Base-by-base conservation (phyloP, 306 rosid species). In the Ochetophila trinervis region DNA sequence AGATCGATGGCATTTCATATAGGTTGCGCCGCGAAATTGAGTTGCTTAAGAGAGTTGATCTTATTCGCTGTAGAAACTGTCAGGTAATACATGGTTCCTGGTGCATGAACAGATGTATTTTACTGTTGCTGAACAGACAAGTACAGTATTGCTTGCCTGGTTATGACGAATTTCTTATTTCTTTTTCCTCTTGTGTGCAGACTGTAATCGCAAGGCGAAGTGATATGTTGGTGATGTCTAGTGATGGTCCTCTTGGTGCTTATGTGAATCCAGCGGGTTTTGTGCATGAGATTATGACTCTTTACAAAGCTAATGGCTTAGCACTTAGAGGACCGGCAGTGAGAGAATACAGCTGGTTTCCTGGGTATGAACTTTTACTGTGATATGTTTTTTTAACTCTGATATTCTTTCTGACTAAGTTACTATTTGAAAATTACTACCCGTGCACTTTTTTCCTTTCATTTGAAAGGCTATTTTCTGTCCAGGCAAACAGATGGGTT, bases 181-280 rank as follows among this genome's bases (percentile, higher is more conserved):
- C 12, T 69, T 47, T 42, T 27, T 9, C 42, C 18, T 40, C 1
- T 69, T 14, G 8, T 15, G 42, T 85, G 82, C 87, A 93, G 99
- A 78, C 86, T 59, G 70, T 79, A 71, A 84, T 93, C 55, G 93
- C 96, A 24, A 81, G 82, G 79, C 81, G 97, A 71, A 90, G 97
- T 68, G 96, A 93, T 83, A 93, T 87, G 90, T 36, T 93, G 86
- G 94, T 86, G 80, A 90, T 90, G 99, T 90, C 99, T 32, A 81
- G 71, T 78, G 99, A 90, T 67, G 97, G 99, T 69, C 99, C 99
- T 64, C 90, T 93, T 62, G 85, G 99, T 73, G 97, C 99, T 44
- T 93, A 86, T 57, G 99, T 90, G 74, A 93, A 93, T 74, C 78
- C 87, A 5, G 13, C 24, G 17, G 99, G 97, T 60, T 53, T 5